Base-by-base conservation (phyloP, 495 filamentous ascomycete species). In the Penicillium coffeae region DNA sequence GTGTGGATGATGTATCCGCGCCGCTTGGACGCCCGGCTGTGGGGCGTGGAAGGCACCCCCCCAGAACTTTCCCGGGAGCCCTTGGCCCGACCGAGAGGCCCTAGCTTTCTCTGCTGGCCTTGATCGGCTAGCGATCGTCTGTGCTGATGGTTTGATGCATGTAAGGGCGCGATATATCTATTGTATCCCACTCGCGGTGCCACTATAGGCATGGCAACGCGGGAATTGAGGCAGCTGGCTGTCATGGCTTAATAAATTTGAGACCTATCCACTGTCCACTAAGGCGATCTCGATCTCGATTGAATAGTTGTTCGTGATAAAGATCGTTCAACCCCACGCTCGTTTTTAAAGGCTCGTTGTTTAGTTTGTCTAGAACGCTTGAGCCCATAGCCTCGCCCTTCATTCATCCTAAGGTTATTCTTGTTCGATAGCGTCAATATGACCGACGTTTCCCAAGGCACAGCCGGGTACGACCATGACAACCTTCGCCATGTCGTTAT, bases 401-500 rank as follows among this genome's bases (percentile, higher is more conserved):
- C n/a, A n/a, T n/a, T n/a, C n/a, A n/a, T n/a, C n/a, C n/a, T n/a
- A n/a, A n/a, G n/a, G n/a, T n/a, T n/a, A n/a, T 25, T 25, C 20
- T 12, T n/a, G 16, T 3, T 4, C 40, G 16, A 42, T 20, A 14
- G 12, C 3, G 16, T 45, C 6, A 34, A 49, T 12, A 59, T 59
- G 56, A 47, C 51, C 12, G 35, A 44, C 1, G 10, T 36, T 40
- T 42, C 36, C 9, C 40, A 50, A 39, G 39, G 13, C n/a, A 10
- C 22, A 10, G 40, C 48, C 38, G 58, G 54, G 7, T 47, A 51
- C 35, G 47, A 54, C 18, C 55, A 59, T 33, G 50, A 56, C 16
- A 59, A 62, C 18, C 35, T 62, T n/a, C 55, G 52, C 2, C 55
- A 62, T 58, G 55, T 62, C 20, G 51, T 62, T 22, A 54, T 62